These are phyloP conservation scores for Cyclocybe cylindracea DNA, from an alignment of 768 basidiomycete species.

Conservation along the genomic window DNA sequence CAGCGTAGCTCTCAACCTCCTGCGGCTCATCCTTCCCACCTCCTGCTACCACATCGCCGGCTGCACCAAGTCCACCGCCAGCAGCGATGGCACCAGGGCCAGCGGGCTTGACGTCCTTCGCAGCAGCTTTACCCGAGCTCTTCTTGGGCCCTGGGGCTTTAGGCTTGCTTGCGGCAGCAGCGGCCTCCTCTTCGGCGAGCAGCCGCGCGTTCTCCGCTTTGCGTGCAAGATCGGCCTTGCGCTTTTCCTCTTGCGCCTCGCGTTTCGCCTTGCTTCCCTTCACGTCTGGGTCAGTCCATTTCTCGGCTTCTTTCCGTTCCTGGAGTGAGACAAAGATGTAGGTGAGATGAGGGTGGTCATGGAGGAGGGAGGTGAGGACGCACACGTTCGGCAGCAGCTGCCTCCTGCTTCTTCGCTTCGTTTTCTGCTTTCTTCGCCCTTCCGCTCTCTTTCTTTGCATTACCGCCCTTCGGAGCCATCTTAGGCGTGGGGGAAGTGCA, in stretches of 20 bases:
- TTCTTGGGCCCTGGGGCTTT: slow-evolving; percentile 66
- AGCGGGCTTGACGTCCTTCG: slow-evolving; percentile 54
- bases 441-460: slow-evolving; percentile 91
- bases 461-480: slow-evolving; percentile 88
- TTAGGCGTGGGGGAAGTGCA: neutral
- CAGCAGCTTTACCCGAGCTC: slow-evolving; percentile 39
- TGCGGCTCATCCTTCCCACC: slow-evolving; percentile 25
- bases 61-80: slow-evolving; percentile 48
- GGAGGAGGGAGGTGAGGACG: slow-evolving; percentile 8
- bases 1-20: slow-evolving; percentile 69
- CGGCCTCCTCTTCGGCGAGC: slow-evolving; percentile 86
- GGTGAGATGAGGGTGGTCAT: neutral
- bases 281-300: slow-evolving; percentile 64
- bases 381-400: slow-evolving; percentile 62
- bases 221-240: slow-evolving; percentile 76
- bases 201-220: slow-evolving; percentile 86
- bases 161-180: slow-evolving; percentile 58
- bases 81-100: slow-evolving; percentile 87
- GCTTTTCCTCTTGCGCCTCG: slow-evolving; percentile 80
- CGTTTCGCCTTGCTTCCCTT: slow-evolving; percentile 64
- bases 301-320: slow-evolving; percentile 71
- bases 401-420: slow-evolving; percentile 76
- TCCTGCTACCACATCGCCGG: slow-evolving; percentile 3
- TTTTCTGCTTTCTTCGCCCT: slow-evolving; percentile 92
- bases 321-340: slow-evolving; percentile 24